These are phyloP conservation scores for Nicotiana benthamiana DNA, from an alignment of 257 asterid genomes.

Conservation along the genomic window DNA sequence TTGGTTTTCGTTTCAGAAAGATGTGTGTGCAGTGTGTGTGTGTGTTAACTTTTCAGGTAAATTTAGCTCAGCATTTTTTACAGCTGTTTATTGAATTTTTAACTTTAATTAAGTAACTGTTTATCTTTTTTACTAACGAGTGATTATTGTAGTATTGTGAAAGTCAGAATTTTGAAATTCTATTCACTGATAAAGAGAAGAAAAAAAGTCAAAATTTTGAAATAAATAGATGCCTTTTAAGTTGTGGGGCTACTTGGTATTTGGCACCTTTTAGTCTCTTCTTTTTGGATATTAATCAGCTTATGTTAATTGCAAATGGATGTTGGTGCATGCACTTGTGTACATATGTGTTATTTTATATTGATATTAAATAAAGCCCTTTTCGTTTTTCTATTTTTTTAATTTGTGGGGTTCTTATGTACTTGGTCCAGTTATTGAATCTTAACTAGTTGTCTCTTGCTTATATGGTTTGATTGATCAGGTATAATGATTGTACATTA, in stretches of 20 bases:
- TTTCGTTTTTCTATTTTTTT: neutral
- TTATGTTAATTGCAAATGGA: conserved; percentile 1
- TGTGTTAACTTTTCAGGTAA: neutral
- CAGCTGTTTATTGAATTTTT: neutral
- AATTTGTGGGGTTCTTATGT: neutral
- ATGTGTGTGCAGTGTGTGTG: neutral
- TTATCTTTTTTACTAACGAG: neutral
- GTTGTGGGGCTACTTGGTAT: conserved; percentile 1
- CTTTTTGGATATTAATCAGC: neutral
- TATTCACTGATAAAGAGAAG: no score
- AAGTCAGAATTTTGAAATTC: neutral
- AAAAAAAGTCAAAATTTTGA: neutral
- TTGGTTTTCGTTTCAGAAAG: conserved; percentile 7
- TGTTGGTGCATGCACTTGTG: conserved; percentile 8
- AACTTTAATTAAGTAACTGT: neutral
- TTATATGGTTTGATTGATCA: conserved; percentile 14
- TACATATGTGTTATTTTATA: neutral
- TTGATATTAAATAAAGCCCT: neutral
- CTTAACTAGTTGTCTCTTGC: neutral
- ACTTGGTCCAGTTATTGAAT: neutral
- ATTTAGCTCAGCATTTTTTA: neutral
- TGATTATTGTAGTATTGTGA: neutral
- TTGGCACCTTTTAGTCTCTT: neutral
- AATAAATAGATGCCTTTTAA: neutral
- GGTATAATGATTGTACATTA: conserved; percentile 4